Evolutionary conservation across 257 asterid genomes (phyloP), one percentile per base, ranked within the genome.

Genomic region (Thymus mandschuricus): DNA sequence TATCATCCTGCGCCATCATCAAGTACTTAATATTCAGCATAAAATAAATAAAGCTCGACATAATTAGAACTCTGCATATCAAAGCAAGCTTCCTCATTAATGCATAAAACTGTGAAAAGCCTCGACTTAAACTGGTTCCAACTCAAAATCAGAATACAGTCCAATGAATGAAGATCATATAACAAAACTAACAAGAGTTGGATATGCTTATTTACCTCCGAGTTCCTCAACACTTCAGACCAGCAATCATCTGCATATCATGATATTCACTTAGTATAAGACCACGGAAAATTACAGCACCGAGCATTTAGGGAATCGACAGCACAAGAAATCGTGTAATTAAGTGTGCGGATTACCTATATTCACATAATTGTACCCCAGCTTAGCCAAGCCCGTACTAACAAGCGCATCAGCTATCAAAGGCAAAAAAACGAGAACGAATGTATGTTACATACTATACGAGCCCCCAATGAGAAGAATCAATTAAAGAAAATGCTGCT

Each of bases 221-320:
- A 72, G 72, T 87, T 79, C 58, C 99, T 86, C 4, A 13, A 31
- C 45, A 63, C 33, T 45, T 78, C 82, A 61, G 99, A 89, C 99
- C 99, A 94, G 83, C 99, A 94, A 84, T 94, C 99, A 80, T 94
- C 99, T 94, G 95, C 79, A 73, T 77, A 44, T 63, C 81, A 81
- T 31, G 67, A 50, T 64, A 78, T 27, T 57, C 7, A 56, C 38
- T 30, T 9, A 29, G 31, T 29, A 12, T 57, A 57, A 57, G 63
- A 57, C 5, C 43, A 58, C 15, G 43, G 44, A 11, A 5, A 28
- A 57, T 55, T 35, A 55, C 7, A 65, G 40, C 21, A 31, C 71
- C 38, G 57, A 69, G 63, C 31, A 48, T 54, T 54, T 8, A 65
- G 34, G 54, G n/a, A 70, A 58, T 63, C 12, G 68, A 58, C 60